Evolutionary conservation across 768 basidiomycete genomes (phyloP).

Genomic region (Sistotremastrum suecicum): DNA sequence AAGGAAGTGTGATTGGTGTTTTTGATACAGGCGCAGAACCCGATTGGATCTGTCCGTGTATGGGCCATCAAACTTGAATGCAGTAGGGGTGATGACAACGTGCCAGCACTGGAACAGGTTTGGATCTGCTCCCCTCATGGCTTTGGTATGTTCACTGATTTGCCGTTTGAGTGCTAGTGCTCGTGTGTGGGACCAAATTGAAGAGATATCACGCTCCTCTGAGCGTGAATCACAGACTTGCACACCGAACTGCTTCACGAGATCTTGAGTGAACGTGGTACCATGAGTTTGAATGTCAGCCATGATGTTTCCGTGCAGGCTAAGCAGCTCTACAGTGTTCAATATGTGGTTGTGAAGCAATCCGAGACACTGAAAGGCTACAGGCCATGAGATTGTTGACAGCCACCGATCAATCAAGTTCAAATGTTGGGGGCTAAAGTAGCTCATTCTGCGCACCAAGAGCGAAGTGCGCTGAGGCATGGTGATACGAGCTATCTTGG

Average conservation of each 20-base stretch:
- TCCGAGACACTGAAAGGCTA: constrained; percentile 68
- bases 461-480: no score
- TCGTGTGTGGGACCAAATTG: no score
- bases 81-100: constrained; percentile 40
- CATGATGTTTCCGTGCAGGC: no score
- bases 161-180: no score
- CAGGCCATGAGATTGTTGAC: constrained; percentile 38
- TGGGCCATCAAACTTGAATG: constrained; percentile 37
- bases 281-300: no score
- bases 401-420: constrained; percentile 30
- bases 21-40: constrained; percentile 37
- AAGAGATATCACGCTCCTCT: no score
- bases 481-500: no score
- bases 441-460: constrained; percentile 17
- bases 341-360: constrained; percentile 49
- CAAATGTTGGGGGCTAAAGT: constrained; percentile 38
- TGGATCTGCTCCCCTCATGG: constrained; percentile 9
- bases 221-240: no score
- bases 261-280: no score
- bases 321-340: constrained; percentile 40
- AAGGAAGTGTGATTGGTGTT: constrained; percentile 39
- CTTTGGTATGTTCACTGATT: constrained; percentile 5
- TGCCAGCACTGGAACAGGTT: constrained; percentile 30
- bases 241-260: no score
- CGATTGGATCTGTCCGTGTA: constrained; percentile 47